phyloP scores from a whole-genome alignment of 1,284 basidiomycete genomes.

The Puccinia coronata region DNA sequence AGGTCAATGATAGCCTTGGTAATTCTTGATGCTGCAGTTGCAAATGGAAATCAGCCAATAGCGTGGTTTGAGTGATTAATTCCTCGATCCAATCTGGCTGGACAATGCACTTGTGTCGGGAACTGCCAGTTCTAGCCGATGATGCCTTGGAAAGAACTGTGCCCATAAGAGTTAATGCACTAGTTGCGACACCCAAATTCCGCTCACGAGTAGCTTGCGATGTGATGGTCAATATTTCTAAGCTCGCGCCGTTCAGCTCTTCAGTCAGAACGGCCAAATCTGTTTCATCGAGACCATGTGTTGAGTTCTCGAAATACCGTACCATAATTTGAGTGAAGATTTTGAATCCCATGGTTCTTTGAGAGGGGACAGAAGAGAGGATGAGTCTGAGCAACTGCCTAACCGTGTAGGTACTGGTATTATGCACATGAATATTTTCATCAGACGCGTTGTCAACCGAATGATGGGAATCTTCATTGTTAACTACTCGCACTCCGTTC shows the following conservation, averaged over 20 bases:
- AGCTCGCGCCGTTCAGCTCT: slow-evolving; percentile 19
- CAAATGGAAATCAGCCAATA: slow-evolving; percentile 30
- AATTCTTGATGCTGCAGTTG: slow-evolving; percentile 42
- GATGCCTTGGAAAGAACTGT: slow-evolving; percentile 28
- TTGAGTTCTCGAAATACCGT: slow-evolving; percentile 24
- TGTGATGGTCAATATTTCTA: slow-evolving; percentile 35
- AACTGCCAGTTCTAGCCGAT: neutral
- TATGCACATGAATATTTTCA: slow-evolving; percentile 31
- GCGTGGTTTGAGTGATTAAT: slow-evolving; percentile 25
- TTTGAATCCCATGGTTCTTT: slow-evolving; percentile 43
- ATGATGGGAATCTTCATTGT: neutral
- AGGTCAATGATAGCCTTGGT: slow-evolving; percentile 7
- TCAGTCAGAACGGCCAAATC: neutral
- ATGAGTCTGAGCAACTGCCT: slow-evolving; percentile 36
- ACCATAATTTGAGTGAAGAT: slow-evolving; percentile 41
- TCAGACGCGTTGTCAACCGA: neutral
- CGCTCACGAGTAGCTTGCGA: slow-evolving; percentile 40
- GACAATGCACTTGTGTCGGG: slow-evolving; percentile 12
- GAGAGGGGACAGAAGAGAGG: slow-evolving; percentile 45
- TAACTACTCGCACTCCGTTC: slow-evolving; percentile 24
- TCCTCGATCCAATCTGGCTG: slow-evolving; percentile 43
- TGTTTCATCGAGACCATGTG: neutral
- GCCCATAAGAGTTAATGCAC: slow-evolving; percentile 30
- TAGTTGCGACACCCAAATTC: slow-evolving; percentile 36
- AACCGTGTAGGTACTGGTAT: slow-evolving; percentile 28